Base-by-base conservation (phyloP, 2,329 filamentous ascomycete species). In the Aspergillus versicolor region DNA sequence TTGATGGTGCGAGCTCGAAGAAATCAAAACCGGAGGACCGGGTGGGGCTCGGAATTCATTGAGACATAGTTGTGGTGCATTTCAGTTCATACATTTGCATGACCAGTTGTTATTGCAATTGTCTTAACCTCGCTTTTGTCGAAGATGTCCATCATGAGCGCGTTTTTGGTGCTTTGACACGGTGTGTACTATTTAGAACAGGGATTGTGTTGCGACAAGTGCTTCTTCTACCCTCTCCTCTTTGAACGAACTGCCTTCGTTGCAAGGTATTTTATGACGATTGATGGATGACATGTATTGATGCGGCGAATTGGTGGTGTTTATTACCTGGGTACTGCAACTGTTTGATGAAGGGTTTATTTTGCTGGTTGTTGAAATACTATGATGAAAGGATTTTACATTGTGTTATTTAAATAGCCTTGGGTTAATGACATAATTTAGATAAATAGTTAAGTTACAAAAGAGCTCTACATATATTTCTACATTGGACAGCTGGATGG, bases 11-110 rank as follows among this genome's bases (percentile, higher is more conserved):
- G 54, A 61, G 68, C 40, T 67, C 73, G 13, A 87, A 86, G 73
- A 82, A 81, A 66, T 72, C 78, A 27, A 79, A 81, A 61, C 67
- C 76, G 56, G 75, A 74, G 61, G 77, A 78, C 32, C 74, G 74
- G 54, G 76, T 85, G 68, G 84, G 84, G 54, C 71, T 86, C 50
- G 83, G 84, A 8, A 58, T 58, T 54, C 49, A 85, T 86, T 70
- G 80, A 80, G 47, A 73, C 69, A 51, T 76, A 66, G 32, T 60
- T 49, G 24, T 7, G 61, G 55, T 60, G 56, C 62, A 68, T 4
- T 34, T 34, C 17, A 37, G 8, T 19, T 21, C 19, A 37, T 7
- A 6, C 24, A 12, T 24, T 15, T 22, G 13, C 6, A 24, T 4
- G 7, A 21, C 15, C 13, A 8, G 22, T 45, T 57, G 54, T 51